Conservation (phyloP, 495 filamentous ascomycete genomes). For the Daldinia caldariorum region DNA sequence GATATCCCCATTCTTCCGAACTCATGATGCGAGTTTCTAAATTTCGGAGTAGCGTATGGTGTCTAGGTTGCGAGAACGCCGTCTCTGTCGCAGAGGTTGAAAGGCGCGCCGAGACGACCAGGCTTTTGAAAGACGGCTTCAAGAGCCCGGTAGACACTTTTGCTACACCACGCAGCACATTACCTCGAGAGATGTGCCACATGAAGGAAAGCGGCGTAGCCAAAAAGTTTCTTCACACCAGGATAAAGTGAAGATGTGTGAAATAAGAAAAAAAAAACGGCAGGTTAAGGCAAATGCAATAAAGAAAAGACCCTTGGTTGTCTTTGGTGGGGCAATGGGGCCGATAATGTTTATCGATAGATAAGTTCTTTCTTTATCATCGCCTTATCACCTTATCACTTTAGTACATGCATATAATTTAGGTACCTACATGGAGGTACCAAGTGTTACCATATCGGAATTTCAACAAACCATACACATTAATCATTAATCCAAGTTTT, state of each 20-base stretch:
- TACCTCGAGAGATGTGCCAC: background rate
- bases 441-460: constrained; percentile 15
- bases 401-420: too few species aligned
- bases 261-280: background rate
- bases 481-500: background rate
- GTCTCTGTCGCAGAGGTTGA: background rate
- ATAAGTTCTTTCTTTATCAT: background rate
- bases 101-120: background rate
- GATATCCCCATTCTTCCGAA: constrained; percentile 5
- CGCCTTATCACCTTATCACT: background rate
- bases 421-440: too few species aligned
- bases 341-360: constrained; percentile 28
- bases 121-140: background rate
- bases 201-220: constrained; percentile 4
- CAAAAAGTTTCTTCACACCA: background rate
- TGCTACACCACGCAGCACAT: constrained; percentile 8
- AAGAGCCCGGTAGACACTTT: background rate
- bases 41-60: background rate
- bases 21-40: constrained; percentile 10
- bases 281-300: background rate
- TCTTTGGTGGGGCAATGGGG: constrained; percentile 2
- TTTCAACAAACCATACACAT: background rate
- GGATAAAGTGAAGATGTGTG: background rate
- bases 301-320: too few species aligned
- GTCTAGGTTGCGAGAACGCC: background rate